Evolutionary conservation across 164 flowering plant species (phyloP), one percentile per base, ranked within the genome.

Genomic region (Dillenia suffruticosa): DNA sequence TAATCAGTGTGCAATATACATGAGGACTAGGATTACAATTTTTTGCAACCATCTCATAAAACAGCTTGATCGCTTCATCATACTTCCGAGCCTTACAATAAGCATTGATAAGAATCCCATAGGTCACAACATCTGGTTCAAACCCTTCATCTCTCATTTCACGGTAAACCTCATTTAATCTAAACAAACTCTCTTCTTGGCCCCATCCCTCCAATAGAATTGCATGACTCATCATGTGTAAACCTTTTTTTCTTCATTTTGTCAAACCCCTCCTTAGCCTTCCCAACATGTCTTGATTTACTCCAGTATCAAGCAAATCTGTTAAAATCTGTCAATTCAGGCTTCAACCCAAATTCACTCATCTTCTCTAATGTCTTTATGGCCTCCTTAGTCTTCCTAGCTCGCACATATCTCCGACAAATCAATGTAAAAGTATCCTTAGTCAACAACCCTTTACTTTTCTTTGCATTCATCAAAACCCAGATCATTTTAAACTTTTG

Each of bases 151-250:
- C 87, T 32, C 44, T 78, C 95, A 92, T 85, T 62, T 84, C 90
- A 49, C 71, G 62, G 58, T 67, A 84, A 63, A 85, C 81, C 68
- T 88, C 90, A 61, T 77, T 62, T 56, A 89, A 40, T 54, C 67
- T 76, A 56, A 75, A 51, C 58, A 83, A 46, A 74, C 83, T 80
- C 60, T 66, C 58, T 15, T 79, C 84, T 46, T 76, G 68, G 1
- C 97, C 89, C 90, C 90, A 93, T 0, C 94, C 97, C 75, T 90
- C 96, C 47, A 88, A 63, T 61, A 93, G 63, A 43, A 86, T 82
- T 0, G 83, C 74, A 65, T 78, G 88, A 75, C 68, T 81, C 83
- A 75, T 85, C 82, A 9, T 84, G 77, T 12, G 1, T 62, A 59
- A 83, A 79, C 48, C 72, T 79, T 58, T 62, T 73, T 17, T 79